Percentiles rank a stretch among this genome's conserved stretches.
These are phyloP conservation scores for Aspergillus phoenicis DNA, from an alignment of 2,329 filamentous ascomycete genomes.

Conservation along the genomic window DNA sequence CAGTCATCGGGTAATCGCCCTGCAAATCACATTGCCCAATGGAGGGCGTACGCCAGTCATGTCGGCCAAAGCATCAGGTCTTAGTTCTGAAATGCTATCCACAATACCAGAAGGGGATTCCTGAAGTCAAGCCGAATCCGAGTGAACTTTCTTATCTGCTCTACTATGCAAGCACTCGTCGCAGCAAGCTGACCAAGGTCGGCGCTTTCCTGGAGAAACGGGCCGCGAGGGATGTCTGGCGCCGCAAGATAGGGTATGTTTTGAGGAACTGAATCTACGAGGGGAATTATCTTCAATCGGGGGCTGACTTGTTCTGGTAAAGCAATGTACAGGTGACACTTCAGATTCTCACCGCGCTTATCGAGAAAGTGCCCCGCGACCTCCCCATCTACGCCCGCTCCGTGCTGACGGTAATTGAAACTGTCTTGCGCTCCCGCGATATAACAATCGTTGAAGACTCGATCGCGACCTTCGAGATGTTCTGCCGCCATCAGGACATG, in stretches of 20 bases:
- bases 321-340: conserved; percentile 95
- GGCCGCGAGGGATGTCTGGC: conserved; percentile 88
- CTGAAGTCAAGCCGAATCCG: conserved; percentile 92
- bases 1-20: conserved; percentile 6
- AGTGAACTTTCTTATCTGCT: conserved; percentile 96
- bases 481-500: conserved; percentile 86
- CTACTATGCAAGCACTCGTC: conserved; percentile 92
- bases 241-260: conserved; percentile 78
- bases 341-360: conserved; percentile 85
- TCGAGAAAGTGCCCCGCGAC: conserved; percentile 90
- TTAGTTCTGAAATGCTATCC: conserved; percentile 96
- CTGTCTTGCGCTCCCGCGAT: conserved; percentile 81
- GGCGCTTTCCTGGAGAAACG: conserved; percentile 93
- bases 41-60: conserved; percentile 62
- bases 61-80: conserved; percentile 94
- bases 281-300: background rate
- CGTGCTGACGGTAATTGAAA: conserved; percentile 80
- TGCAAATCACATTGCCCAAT: conserved; percentile 39
- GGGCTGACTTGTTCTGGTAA: conserved; percentile 16
- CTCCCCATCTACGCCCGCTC: conserved; percentile 84
- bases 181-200: conserved; percentile 95
- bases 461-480: conserved; percentile 79
- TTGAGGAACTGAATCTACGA: background rate
- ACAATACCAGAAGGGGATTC: conserved; percentile 83
- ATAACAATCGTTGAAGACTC: conserved; percentile 92